These are phyloP conservation scores for Butyriboletus loyo DNA, from an alignment of 768 basidiomycete species.

Conservation along the genomic window DNA sequence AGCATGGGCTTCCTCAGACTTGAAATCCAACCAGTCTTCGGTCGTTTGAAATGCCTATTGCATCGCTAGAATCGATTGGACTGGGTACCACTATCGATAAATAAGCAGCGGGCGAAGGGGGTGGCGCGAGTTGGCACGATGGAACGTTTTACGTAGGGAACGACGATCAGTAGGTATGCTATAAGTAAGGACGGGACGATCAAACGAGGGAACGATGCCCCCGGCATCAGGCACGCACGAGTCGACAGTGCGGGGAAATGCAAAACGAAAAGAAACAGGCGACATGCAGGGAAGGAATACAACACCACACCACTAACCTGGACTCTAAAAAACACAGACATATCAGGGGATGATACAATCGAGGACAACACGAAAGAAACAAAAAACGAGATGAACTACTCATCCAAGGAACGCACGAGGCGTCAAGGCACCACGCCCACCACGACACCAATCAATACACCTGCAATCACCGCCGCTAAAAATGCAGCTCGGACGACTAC, in stretches of 20 bases:
- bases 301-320: background rate
- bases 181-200: background rate
- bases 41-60: too few relatives aligned
- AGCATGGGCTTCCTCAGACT: too few relatives aligned
- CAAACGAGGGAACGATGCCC: background rate
- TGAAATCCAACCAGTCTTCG: too few relatives aligned
- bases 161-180: background rate
- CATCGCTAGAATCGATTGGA: too few relatives aligned
- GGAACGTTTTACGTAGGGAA: background rate
- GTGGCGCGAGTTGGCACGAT: background rate
- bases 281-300: background rate
- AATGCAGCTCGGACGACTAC: conserved; percentile 63
- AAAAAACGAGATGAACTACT: background rate
- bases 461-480: conserved; percentile 42
- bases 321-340: background rate
- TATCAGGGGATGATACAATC: background rate
- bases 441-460: conserved; percentile 33
- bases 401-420: background rate
- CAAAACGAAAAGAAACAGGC: background rate
- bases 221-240: background rate
- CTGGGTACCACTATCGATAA: background rate
- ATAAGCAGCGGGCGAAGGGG: too few relatives aligned
- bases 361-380: background rate
- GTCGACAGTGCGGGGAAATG: background rate
- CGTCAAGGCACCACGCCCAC: conserved; percentile 11